phyloP scores from a whole-genome alignment of 1,139 yeast species.

The Suhomyces wounanorum region DNA sequence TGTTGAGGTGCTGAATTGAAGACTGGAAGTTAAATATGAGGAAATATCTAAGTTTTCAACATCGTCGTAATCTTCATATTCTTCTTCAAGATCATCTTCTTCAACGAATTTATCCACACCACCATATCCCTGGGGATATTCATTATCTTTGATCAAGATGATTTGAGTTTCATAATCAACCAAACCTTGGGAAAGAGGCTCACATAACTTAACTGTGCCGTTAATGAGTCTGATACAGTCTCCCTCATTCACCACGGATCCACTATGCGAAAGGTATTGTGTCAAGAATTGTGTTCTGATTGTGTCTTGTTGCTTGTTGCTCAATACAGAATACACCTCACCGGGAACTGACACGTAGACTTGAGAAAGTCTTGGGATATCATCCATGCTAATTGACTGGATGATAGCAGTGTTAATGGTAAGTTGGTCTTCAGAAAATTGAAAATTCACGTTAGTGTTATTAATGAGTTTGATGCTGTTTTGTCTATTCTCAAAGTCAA shows the following conservation, averaged over 20 bases:
- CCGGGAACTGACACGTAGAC: constrained; percentile 47
- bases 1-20: constrained; percentile 23
- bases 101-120: constrained; percentile 6
- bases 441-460: constrained; percentile 31
- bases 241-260: constrained; percentile 36
- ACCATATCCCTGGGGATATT: constrained; percentile 10
- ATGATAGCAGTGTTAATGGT: constrained; percentile 38
- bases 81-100: constrained; percentile 12
- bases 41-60: constrained; percentile 35
- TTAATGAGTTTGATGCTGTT: constrained; percentile 41
- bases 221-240: constrained; percentile 43
- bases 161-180: constrained; percentile 46
- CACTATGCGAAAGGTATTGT: constrained; percentile 30
- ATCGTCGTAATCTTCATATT: constrained; percentile 8
- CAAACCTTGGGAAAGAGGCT: constrained; percentile 74
- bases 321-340: constrained; percentile 43
- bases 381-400: constrained; percentile 29
- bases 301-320: constrained; percentile 25
- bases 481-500: constrained; percentile 23
- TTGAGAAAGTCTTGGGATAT: constrained; percentile 34
- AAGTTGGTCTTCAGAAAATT: constrained; percentile 26
- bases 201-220: constrained; percentile 61
- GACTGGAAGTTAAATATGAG: constrained; percentile 35
- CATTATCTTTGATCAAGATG: constrained; percentile 50
- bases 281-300: constrained; percentile 32